Conservation (phyloP, 306 rosid species). For the Trifolium pratense region DNA sequence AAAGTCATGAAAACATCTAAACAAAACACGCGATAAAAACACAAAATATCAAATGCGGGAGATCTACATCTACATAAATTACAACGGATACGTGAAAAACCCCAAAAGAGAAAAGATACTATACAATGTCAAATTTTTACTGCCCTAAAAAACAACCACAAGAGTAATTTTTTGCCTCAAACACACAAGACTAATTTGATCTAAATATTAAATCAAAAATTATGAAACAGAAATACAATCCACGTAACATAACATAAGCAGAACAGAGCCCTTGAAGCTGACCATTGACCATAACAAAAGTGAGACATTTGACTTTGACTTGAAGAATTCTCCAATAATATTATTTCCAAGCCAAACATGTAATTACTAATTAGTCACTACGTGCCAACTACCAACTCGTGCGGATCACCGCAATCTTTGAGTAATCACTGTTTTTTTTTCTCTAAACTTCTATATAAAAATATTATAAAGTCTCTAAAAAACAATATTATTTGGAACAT, state of each 20-base stretch:
- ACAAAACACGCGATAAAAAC: no score
- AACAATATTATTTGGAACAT: conserved; percentile 11
- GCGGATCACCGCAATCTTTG: conserved; percentile 53
- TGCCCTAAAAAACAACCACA: no score
- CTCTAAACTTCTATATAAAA: neutral
- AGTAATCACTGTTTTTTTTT: conserved; percentile 7
- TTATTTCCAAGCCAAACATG: conserved; percentile 25
- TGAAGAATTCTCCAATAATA: conserved; percentile 20
- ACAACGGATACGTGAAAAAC: no score
- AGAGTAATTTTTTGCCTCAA: neutral
- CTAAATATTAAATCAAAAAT: neutral
- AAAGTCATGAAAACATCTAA: no score
- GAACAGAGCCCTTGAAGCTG: conserved; percentile 47
- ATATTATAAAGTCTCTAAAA: neutral
- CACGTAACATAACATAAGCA: conserved; percentile 20
- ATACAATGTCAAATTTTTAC: no score
- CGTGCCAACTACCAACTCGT: conserved; percentile 54
- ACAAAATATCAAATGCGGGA: no score
- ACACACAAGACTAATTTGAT: no score
- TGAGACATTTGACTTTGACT: conserved; percentile 56
- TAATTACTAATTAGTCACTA: conserved; percentile 21
- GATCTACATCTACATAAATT: no score
- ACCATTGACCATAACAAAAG: conserved; percentile 48
- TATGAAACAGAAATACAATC: neutral
- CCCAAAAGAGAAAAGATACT: no score